Evolutionary conservation across 345 rosid genomes (phyloP), one percentile per base, ranked within the genome.

Genomic region (Citrus sinensis): DNA sequence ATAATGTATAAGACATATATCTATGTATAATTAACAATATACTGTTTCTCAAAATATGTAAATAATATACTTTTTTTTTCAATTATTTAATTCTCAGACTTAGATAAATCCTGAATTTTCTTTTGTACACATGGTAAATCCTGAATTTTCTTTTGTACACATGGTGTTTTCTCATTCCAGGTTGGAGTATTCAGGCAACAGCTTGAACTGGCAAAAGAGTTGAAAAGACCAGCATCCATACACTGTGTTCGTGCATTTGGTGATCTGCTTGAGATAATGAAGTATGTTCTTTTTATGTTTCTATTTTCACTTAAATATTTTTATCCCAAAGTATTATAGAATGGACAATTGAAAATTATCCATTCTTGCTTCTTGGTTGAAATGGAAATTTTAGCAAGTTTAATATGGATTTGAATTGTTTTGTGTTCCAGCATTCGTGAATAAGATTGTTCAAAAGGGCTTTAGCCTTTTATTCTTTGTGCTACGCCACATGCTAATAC

Each of bases 191-290:
- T 94, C 78, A 83, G 63, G 76, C 91, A 87, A 82, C 99, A 96
- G 85, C 95, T 94, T 35, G 82, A 89, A 85, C 95, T 96, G 78
- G 97, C 98, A 19, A 96, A 91, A 86, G 89, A 88, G 75, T 79
- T 94, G 87, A 90, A 92, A 66, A 88, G 84, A 72, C 98, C 98
- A 0, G 97, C 89, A 55, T 91, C 98, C 0, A 49, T 94, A 76
- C 98, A 92, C 70, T 96, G 97, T 87, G 98, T 96, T 42, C 97
- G 94, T 70, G 98, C 98, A 34, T 94, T 84, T 22, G 95, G 97
- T 2, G 94, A 92, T 86, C 87, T 94, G 75, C 98, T 94, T n/a
- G 90, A 82, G 81, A 88, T 86, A 84, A 35, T 94, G 84, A 93
- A 89, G 98, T 92, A 90, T 32, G 58, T 54, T 54, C 22, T 17